Evolutionary conservation across 352 stramenopile species (phyloP).

Genomic region (Elongisporangium undulatum): DNA sequence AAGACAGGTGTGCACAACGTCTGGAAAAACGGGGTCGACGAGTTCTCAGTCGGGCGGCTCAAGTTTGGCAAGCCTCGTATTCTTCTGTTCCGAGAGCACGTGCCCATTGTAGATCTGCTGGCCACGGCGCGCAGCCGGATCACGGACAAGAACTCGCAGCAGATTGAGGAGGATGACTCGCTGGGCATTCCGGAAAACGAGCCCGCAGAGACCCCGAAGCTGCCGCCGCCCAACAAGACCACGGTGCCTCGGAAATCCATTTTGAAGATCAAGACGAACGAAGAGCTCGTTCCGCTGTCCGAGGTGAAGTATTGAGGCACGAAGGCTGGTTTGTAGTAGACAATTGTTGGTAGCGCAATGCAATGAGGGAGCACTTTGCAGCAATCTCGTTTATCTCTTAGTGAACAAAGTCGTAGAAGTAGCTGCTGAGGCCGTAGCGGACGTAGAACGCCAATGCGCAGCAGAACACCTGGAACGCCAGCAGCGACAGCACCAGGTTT

Average conservation of each 20-base stretch:
- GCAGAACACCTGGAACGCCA: conserved; percentile 73
- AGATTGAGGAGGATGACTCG: conserved; percentile 1
- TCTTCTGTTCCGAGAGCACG: conserved; percentile 31
- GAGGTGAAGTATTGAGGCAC: conserved; percentile 24
- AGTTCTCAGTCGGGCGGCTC: conserved; percentile 27
- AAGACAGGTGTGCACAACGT: conserved; percentile 17
- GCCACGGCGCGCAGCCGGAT: conserved; percentile 31
- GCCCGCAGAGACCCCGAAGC: conserved; percentile 1
- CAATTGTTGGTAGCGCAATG: background rate
- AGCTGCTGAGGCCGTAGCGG: conserved; percentile 78
- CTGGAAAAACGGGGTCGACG: conserved; percentile 12
- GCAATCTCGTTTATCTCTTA: conserved; percentile 18
- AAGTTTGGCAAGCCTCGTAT: conserved; percentile 45
- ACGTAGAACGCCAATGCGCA: conserved; percentile 80
- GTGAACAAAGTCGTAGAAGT: conserved; percentile 87
- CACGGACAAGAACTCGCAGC: conserved; percentile 8
- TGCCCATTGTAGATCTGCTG: conserved; percentile 31
- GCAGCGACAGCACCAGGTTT: conserved; percentile 53
- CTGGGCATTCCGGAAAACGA: background rate
- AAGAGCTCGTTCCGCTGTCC: conserved; percentile 32
- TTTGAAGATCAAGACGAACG: conserved; percentile 27
- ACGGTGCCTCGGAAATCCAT: conserved; percentile 47
- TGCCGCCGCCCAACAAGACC: conserved; percentile 41
- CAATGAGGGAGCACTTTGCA: background rate
- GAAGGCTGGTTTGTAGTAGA: background rate